phyloP scores from a whole-genome alignment of 176 grass and related monocot species.

The Musa beccarii region DNA sequence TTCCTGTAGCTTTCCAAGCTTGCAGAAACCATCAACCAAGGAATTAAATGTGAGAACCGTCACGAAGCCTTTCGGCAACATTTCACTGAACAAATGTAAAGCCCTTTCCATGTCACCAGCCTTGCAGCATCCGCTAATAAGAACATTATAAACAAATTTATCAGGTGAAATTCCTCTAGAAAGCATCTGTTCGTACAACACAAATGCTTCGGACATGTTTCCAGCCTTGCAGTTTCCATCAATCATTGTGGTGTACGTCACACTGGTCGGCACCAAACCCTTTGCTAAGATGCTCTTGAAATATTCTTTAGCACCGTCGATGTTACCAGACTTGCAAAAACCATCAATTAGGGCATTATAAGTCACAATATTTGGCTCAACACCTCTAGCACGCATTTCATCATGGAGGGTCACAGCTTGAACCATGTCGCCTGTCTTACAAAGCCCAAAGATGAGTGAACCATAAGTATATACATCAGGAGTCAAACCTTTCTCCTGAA shows the following conservation, averaged over 20 bases:
- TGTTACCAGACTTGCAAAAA: constrained; percentile 52
- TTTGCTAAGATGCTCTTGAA: constrained; percentile 33
- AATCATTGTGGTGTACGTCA: constrained; percentile 62
- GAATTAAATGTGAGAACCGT: constrained; percentile 37
- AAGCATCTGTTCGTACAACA: constrained; percentile 62
- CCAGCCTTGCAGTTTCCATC: constrained; percentile 50
- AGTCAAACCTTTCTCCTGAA: constrained; percentile 46
- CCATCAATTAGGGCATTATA: constrained; percentile 58
- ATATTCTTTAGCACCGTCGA: constrained; percentile 34
- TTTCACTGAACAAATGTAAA: constrained; percentile 31
- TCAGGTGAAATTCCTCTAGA: constrained; percentile 43
- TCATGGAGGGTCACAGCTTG: constrained; percentile 51
- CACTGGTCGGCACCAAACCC: constrained; percentile 44
- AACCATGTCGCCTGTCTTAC: constrained; percentile 37
- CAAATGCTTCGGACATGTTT: constrained; percentile 37
- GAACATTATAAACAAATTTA: constrained; percentile 31
- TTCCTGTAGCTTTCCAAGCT: constrained; percentile 51
- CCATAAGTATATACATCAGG: constrained; percentile 59
- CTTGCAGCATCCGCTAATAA: constrained; percentile 40
- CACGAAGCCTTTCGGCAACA: constrained; percentile 25
- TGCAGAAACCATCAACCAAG: constrained; percentile 49
- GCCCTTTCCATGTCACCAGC: constrained; percentile 23
- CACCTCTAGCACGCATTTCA: constrained; percentile 57
- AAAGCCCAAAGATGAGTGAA: constrained; percentile 57
- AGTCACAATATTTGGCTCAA: constrained; percentile 47